These are phyloP conservation scores for Parmelia sp. DNA, from an alignment of 495 filamentous ascomycete genomes.

Conservation along the genomic window DNA sequence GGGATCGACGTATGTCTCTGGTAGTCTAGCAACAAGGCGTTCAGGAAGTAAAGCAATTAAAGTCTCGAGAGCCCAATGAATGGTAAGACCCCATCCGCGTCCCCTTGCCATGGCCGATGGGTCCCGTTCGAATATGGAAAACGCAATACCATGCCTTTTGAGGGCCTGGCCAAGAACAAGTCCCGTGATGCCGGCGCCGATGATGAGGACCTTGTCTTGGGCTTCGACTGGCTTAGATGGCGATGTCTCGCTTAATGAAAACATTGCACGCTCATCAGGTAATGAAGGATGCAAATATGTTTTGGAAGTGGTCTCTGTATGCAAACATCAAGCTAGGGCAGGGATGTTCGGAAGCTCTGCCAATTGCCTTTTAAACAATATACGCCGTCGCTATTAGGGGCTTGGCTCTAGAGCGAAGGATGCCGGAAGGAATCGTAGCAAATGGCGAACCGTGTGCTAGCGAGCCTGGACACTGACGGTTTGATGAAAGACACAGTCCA, in stretches of 20 bases:
- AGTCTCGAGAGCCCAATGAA: conserved; percentile 51
- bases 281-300: too few relatives aligned
- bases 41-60: conserved; percentile 46
- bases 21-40: conserved; percentile 40
- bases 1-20: conserved; percentile 47
- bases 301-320: too few relatives aligned
- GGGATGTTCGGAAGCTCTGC: too few relatives aligned
- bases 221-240: neutral
- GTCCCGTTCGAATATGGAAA: conserved; percentile 52
- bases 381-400: neutral
- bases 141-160: conserved; percentile 39
- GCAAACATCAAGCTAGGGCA: too few relatives aligned
- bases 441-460: neutral
- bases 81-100: conserved; percentile 54
- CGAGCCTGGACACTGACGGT: neutral
- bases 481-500: neutral
- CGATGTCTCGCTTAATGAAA: neutral
- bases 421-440: neutral
- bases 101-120: conserved; percentile 35
- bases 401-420: neutral
- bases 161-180: conserved; percentile 51
- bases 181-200: neutral
- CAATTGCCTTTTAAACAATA: neutral
- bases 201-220: neutral
- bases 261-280: too few relatives aligned